These are phyloP conservation scores for Metschnikowia peoriensis DNA, from an alignment of 805 yeast species.

Conservation along the genomic window DNA sequence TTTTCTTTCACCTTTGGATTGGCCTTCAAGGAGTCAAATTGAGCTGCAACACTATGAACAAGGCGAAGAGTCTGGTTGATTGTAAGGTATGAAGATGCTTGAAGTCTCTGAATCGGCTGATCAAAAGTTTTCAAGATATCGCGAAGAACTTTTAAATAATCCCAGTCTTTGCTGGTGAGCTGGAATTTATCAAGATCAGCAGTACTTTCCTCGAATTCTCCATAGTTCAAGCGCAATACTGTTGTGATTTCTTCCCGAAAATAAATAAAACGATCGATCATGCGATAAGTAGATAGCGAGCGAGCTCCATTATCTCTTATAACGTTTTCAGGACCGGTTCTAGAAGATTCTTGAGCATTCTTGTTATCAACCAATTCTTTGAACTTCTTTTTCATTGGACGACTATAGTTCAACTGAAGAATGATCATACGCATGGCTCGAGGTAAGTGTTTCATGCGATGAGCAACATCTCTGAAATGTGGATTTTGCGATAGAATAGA, in stretches of 20 bases:
- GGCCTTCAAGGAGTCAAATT: background rate
- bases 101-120: too few species aligned
- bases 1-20: background rate
- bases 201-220: too few species aligned
- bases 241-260: background rate
- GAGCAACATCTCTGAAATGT: background rate
- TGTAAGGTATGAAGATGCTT: too few species aligned
- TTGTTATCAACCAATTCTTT: background rate
- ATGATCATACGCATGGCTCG: slow-evolving; percentile 1
- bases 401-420: background rate
- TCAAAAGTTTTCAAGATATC: too few species aligned
- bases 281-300: slow-evolving; percentile 5
- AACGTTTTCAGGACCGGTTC: background rate
- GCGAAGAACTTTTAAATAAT: too few species aligned
- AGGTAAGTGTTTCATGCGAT: slow-evolving; percentile 2
- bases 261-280: slow-evolving; percentile 2
- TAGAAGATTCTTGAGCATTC: background rate
- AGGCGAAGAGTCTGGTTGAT: too few species aligned
- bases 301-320: background rate
- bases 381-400: background rate
- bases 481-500: background rate
- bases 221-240: background rate
- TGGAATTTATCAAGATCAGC: too few species aligned
- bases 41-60: too few species aligned
- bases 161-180: too few species aligned